These are phyloP conservation scores for Ogataea degrootiae DNA, from an alignment of 805 yeast genomes.

Conservation along the genomic window DNA sequence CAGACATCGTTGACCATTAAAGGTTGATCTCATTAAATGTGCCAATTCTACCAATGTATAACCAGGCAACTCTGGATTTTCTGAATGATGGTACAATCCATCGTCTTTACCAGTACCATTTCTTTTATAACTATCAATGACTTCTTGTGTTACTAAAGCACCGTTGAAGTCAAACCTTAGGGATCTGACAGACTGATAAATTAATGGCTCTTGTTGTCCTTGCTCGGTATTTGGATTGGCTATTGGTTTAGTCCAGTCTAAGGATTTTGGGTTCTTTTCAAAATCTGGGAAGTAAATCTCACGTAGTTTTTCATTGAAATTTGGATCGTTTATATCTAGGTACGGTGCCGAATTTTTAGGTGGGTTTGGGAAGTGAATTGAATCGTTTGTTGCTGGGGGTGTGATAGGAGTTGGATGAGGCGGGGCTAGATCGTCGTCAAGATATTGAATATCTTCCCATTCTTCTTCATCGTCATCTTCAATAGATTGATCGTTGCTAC, in stretches of 20 bases:
- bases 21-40: constrained; percentile 70
- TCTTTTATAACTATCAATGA: constrained; percentile 11
- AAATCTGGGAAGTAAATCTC: constrained; percentile 85
- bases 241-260: constrained; percentile 89
- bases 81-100: constrained; percentile 91
- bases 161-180: constrained; percentile 89
- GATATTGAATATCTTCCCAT: constrained; percentile 47
- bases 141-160: constrained; percentile 47
- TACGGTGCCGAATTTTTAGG: constrained; percentile 23
- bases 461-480: constrained; percentile 28
- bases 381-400: background rate
- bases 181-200: constrained; percentile 43
- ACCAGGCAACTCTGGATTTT: constrained; percentile 85
- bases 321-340: constrained; percentile 66
- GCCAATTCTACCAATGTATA: constrained; percentile 82
- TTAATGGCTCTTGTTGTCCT: constrained; percentile 33
- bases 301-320: constrained; percentile 73
- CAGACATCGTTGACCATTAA: constrained; percentile 80
- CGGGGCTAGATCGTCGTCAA: constrained; percentile 47
- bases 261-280: constrained; percentile 72
- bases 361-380: constrained; percentile 58
- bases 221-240: constrained; percentile 33
- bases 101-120: constrained; percentile 20
- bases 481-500: background rate
- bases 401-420: constrained; percentile 18